Percentiles rank a stretch among this genome's conserved stretches.
Evolutionary conservation across 1,139 yeast genomes (phyloP).

Genomic region (Insectozyma bohioensis): DNA sequence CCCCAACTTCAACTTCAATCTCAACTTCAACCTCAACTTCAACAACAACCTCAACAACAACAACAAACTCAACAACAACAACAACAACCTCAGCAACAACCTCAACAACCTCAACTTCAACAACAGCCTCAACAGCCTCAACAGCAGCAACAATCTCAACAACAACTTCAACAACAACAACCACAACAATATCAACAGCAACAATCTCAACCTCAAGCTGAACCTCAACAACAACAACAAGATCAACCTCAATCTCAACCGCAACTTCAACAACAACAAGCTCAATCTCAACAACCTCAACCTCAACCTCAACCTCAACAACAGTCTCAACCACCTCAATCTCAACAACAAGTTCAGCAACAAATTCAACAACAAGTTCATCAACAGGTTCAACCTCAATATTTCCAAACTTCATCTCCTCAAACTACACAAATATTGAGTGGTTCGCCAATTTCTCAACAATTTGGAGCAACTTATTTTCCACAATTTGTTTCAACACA

Average conservation of each 20-base stretch:
- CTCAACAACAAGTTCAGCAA: conserved; percentile 7
- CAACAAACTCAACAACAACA: conserved; percentile 10
- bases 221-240: conserved; percentile 41
- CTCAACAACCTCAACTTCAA: no score
- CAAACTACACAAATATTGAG: conserved; percentile 20
- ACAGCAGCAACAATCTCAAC: conserved; percentile 15
- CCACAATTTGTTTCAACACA: conserved; percentile 12
- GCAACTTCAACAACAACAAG: conserved; percentile 13
- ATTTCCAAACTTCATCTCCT: conserved; percentile 42
- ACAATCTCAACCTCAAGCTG: conserved; percentile 19
- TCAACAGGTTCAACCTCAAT: conserved; percentile 34
- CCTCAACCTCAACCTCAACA: conserved; percentile 21
- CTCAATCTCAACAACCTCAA: conserved; percentile 2
- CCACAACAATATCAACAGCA: conserved; percentile 24
- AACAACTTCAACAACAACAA: conserved; percentile 36
- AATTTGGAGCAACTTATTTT: conserved; percentile 10
- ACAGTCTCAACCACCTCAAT: conserved; percentile 1
- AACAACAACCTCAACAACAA: no score
- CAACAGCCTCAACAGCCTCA: no score
- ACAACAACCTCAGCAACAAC: conserved; percentile 15
- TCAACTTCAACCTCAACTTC: no score
- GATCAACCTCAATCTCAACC: conserved; percentile 37
- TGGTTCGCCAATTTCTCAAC: conserved; percentile 12
- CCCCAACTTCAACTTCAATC: not conserved
- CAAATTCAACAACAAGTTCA: conserved; percentile 14